Base-by-base conservation (phyloP, 1,139 yeast genomes). In the Scheffersomyces illinoinensis region DNA sequence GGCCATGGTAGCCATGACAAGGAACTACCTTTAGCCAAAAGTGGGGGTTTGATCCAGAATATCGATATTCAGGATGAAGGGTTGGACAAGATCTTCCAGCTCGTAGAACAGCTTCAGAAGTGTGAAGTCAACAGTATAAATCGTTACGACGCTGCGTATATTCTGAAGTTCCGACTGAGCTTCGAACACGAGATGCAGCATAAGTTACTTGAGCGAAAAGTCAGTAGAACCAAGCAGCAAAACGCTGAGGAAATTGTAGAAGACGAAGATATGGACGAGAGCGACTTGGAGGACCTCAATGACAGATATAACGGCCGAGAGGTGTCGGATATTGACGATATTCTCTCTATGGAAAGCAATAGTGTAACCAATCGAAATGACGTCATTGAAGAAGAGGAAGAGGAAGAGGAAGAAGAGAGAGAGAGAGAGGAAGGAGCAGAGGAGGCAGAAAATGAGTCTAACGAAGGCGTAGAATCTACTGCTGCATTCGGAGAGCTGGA, bases 221-320 rank as follows among this genome's bases (percentile, higher is more conserved):
- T 59, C 55, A 48, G 39, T 24, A 47, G 21, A 33, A 24, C 50
- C 49, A 55, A 49, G 26, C 21, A 47, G 46, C 56, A 53, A 21
- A 57, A 52, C 39, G 61, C 60, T 18, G 57, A 55, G 53, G 63
- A 58, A 20, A 5, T n/a, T 47, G 33, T 18, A 53, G 63, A 49
- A 17, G 68, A 63, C 55, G 67, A 62, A 10, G 62, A 64, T 10
- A 59, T 62, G 57, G 67, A 64, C 59, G 79, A 78, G 17, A 71
- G 77, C 54, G 74, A 74, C 56, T 62, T 73, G 66, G 69, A 71
- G 64, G 65, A 62, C 7, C 61, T 61, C 2, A 65, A 58, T 12
- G 64, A 65, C 23, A 63, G 59, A 51, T 57, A 60, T 5, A 62
- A 64, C 2, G 67, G 59, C 6, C 58, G 64, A 20, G 65, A 66